Percentiles rank a stretch among this genome's conserved stretches.
Conservation (phyloP, 352 stramenopile genomes). For the Pythium utonaiense region DNA sequence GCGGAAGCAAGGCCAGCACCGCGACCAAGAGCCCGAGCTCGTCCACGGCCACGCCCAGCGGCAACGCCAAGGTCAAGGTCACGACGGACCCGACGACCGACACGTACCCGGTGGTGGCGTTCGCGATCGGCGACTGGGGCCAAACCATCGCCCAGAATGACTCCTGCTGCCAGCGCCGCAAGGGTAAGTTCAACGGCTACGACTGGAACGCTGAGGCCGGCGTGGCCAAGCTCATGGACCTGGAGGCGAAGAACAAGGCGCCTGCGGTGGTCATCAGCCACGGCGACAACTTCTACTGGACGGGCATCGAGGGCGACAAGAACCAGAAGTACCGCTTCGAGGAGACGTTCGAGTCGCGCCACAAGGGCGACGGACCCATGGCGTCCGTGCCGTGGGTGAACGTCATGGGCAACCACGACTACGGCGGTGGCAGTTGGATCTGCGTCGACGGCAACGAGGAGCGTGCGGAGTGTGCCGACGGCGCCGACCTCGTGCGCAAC, state of each 20-base stretch:
- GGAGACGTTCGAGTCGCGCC: conserved; percentile 45
- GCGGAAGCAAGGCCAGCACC: background rate
- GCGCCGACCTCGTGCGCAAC: background rate
- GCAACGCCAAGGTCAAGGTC: background rate
- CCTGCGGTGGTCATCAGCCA: conserved; percentile 58
- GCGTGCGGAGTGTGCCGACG: background rate
- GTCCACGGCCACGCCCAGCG: background rate
- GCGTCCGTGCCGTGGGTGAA: conserved; percentile 29
- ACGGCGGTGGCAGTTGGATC: conserved; percentile 60
- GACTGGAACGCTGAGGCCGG: conserved; percentile 26
- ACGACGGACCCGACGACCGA: background rate
- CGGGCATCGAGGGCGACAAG: conserved; percentile 39
- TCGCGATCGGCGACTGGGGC: conserved; percentile 11
- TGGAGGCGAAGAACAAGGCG: conserved; percentile 26
- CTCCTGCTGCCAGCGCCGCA: background rate
- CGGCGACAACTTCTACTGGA: conserved; percentile 24
- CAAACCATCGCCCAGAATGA: background rate
- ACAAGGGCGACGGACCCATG: background rate
- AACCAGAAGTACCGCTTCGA: conserved; percentile 50
- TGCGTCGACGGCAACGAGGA: conserved; percentile 32
- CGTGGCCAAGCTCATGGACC: conserved; percentile 15
- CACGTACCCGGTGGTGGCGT: background rate
- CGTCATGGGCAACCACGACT: conserved; percentile 39
- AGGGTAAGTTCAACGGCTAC: conserved; percentile 2
- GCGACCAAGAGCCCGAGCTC: background rate